Conservation (phyloP, 2,329 filamentous ascomycete genomes). For the Diplodia mutila region DNA sequence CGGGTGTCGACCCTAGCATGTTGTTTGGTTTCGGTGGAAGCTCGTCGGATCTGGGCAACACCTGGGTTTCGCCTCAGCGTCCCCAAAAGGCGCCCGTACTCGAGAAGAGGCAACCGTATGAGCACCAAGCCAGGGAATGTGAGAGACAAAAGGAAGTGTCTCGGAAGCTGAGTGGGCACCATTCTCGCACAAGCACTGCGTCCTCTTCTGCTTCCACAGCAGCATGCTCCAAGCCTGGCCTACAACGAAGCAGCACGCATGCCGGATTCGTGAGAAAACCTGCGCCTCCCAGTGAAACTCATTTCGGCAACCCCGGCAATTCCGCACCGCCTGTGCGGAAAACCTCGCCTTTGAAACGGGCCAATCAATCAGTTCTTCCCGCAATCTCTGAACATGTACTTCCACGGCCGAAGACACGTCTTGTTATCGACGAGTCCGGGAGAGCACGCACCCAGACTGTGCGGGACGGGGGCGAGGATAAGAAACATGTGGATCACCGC, state of each 20-base stretch:
- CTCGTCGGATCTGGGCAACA: neutral
- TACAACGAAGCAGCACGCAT: constrained; percentile 54
- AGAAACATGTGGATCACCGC: constrained; percentile 37
- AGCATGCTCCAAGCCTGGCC: constrained; percentile 34
- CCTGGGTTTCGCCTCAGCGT: constrained; percentile 27
- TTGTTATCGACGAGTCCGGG: constrained; percentile 54
- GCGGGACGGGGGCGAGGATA: constrained; percentile 40
- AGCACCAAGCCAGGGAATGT: constrained; percentile 42
- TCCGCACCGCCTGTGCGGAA: constrained; percentile 37
- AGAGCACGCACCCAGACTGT: constrained; percentile 53
- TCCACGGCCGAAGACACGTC: constrained; percentile 44
- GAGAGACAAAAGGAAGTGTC: constrained; percentile 40
- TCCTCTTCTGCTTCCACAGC: constrained; percentile 44
- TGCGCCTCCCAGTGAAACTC: constrained; percentile 30
- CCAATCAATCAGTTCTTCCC: constrained; percentile 45
- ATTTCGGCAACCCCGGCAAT: constrained; percentile 24
- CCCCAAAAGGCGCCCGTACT: constrained; percentile 31
- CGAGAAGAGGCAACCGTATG: constrained; percentile 43
- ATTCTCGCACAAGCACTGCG: constrained; percentile 46
- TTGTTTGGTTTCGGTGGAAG: constrained; percentile 45
- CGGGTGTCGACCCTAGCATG: constrained; percentile 54
- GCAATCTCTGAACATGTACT: constrained; percentile 52
- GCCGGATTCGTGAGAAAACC: constrained; percentile 35
- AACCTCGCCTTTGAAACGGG: constrained; percentile 53
- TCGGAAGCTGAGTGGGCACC: constrained; percentile 35